These are phyloP conservation scores for Nelumbo lutea DNA, from an alignment of 164 flowering plant genomes.

Conservation along the genomic window DNA sequence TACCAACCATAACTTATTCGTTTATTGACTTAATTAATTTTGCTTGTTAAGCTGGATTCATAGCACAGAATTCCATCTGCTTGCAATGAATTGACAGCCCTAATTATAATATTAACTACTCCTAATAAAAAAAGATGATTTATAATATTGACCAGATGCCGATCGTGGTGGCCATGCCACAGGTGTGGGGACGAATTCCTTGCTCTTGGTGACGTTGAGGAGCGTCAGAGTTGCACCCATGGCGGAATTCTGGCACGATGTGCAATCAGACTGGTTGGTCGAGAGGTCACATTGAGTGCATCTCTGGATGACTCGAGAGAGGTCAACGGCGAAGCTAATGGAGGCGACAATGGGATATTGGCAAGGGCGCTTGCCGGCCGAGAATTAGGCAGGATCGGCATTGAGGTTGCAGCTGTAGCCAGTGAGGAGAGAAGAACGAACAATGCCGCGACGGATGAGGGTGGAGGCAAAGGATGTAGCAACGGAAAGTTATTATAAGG, in stretches of 20 bases:
- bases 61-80: too few relatives aligned
- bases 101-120: too few relatives aligned
- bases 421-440: slow-evolving; percentile 8
- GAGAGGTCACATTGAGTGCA: slow-evolving; percentile 6
- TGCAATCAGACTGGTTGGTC: slow-evolving; percentile 9
- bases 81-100: too few relatives aligned
- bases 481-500: too few relatives aligned
- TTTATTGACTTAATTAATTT: too few relatives aligned
- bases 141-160: slow-evolving; percentile 13
- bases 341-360: slow-evolving; percentile 12
- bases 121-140: too few relatives aligned
- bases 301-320: background rate
- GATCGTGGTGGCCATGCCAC: slow-evolving; percentile 20
- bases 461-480: slow-evolving; percentile 6
- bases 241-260: slow-evolving; percentile 8
- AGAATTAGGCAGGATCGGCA: slow-evolving; percentile 6
- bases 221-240: slow-evolving; percentile 4
- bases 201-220: slow-evolving; percentile 14
- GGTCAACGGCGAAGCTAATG: slow-evolving; percentile 9
- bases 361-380: slow-evolving; percentile 18
- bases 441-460: slow-evolving; percentile 10
- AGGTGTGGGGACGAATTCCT: slow-evolving; percentile 13
- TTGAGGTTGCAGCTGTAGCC: slow-evolving; percentile 15
- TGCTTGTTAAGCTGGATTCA: too few relatives aligned
- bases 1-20: too few relatives aligned